These are phyloP conservation scores for Pseudopediastrum boryanum DNA, from an alignment of 139 green algal species.

Conservation along the genomic window DNA sequence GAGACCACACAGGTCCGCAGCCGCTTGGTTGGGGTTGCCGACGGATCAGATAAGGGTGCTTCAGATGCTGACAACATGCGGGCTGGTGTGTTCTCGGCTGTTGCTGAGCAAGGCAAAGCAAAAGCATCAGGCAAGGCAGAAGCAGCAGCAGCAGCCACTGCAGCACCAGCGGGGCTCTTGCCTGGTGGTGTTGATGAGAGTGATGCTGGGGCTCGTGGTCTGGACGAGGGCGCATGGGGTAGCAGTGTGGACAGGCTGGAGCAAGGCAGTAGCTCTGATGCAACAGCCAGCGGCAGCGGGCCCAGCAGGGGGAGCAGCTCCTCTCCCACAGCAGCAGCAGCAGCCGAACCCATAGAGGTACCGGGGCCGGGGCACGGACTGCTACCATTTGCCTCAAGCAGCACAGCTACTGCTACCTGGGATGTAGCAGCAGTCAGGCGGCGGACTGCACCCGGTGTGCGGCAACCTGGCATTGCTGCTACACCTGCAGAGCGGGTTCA, in stretches of 20 bases:
- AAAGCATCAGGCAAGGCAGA: not conserved
- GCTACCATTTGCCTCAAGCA: not conserved
- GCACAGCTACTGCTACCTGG: not conserved
- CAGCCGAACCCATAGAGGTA: not conserved
- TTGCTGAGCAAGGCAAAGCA: not conserved
- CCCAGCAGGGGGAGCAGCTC: too few species aligned
- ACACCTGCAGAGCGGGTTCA: not conserved
- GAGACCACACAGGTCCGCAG: not conserved
- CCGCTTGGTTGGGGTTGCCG: not conserved
- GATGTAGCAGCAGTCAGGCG: not conserved
- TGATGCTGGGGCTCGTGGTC: too few species aligned
- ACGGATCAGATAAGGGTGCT: not conserved
- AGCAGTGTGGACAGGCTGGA: too few species aligned
- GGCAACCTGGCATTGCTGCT: not conserved
- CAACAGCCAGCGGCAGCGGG: too few species aligned
- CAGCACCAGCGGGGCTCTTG: too few species aligned
- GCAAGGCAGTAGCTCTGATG: too few species aligned
- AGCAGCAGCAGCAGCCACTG: not conserved
- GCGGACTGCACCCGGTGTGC: not conserved
- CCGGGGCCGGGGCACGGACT: not conserved
- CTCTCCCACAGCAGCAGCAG: slow-evolving; percentile 7
- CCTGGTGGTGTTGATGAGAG: too few species aligned
- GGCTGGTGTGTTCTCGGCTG: not conserved
- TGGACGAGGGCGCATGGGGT: too few species aligned
- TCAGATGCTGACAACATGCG: not conserved